A percentile compares a stretch with the other conserved stretches of the same genome.
phyloP scores from a whole-genome alignment of 208 protist species.

The Crithidia sp. region DNA sequence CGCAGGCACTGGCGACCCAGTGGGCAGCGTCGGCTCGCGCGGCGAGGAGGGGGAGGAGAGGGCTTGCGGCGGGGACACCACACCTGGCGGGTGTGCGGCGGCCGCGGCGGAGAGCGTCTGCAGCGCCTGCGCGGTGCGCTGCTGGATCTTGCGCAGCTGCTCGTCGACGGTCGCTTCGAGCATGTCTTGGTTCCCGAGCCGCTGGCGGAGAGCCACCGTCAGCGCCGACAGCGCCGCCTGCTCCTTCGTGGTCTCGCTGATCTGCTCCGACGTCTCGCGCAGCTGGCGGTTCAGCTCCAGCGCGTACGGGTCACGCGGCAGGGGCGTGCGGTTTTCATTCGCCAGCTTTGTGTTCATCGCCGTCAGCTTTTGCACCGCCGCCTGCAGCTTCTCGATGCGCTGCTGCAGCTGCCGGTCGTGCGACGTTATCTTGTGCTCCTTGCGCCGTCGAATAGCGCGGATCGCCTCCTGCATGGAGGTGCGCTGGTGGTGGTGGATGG shows the following conservation, averaged over 20 bases:
- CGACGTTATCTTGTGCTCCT: constrained; percentile 37
- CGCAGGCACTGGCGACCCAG: constrained; percentile 17
- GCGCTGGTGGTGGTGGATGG: constrained; percentile 41
- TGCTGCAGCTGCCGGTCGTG: constrained; percentile 25
- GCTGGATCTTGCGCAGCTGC: constrained; percentile 55
- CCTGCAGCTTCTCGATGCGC: constrained; percentile 38
- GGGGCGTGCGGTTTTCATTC: constrained; percentile 68
- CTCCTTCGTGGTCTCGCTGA: constrained; percentile 45
- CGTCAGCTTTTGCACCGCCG: constrained; percentile 43
- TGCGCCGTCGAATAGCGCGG: constrained; percentile 39
- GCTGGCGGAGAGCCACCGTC: constrained; percentile 62
- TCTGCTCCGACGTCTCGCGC: constrained; percentile 61
- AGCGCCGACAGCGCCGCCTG: constrained; percentile 46
- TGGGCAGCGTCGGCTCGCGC: constrained; percentile 23
- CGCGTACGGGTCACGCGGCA: constrained; percentile 74
- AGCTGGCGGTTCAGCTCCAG: constrained; percentile 65
- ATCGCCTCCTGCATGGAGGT: constrained; percentile 36
- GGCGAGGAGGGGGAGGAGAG: constrained; percentile 6
- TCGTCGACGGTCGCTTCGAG: constrained; percentile 72
- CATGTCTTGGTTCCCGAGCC: constrained; percentile 59
- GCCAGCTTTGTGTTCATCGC: constrained; percentile 52
- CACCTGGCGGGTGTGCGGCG: constrained; percentile 22
- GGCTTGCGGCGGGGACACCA: background rate
- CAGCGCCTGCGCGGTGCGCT: constrained; percentile 31
- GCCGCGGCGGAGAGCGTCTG: constrained; percentile 26